phyloP scores from a whole-genome alignment of 129 eudicot genomes.

The Tagetes erecta region DNA sequence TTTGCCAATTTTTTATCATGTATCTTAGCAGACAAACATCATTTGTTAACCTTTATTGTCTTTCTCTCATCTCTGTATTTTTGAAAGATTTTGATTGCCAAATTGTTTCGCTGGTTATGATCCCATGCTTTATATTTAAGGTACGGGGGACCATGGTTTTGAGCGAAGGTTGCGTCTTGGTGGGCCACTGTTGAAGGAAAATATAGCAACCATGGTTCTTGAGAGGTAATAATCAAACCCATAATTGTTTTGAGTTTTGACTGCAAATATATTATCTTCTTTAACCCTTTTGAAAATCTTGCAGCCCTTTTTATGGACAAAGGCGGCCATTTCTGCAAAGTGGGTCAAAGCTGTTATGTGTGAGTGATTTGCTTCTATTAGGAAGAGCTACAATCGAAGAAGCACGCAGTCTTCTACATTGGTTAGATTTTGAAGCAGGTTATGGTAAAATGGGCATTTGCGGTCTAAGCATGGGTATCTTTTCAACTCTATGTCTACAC shows the following conservation, averaged over 20 bases:
- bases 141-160: constrained; percentile 95
- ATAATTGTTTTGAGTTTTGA: not conserved
- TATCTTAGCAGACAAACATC: constrained; percentile 11
- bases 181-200: constrained; percentile 85
- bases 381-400: constrained; percentile 97
- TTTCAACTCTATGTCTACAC: constrained; percentile 15
- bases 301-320: constrained; percentile 94
- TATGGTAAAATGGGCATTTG: constrained; percentile 93
- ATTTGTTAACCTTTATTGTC: not conserved
- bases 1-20: not conserved
- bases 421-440: constrained; percentile 85
- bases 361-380: constrained; percentile 84
- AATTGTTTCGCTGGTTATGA: constrained; percentile 10
- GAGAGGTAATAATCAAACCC: constrained; percentile 65
- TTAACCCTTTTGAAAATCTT: constrained; percentile 15
- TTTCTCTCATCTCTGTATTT: not conserved
- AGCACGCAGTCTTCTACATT: constrained; percentile 80
- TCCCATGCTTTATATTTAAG: constrained; percentile 36
- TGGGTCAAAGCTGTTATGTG: constrained; percentile 88
- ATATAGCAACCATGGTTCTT: constrained; percentile 96
- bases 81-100: constrained; percentile 11
- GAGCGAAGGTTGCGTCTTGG: constrained; percentile 95
- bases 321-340: constrained; percentile 82
- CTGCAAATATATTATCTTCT: not conserved
- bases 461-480: constrained; percentile 99